These are phyloP conservation scores for Bondarzewia mesenterica DNA, from an alignment of 1,284 basidiomycete genomes.

Conservation along the genomic window DNA sequence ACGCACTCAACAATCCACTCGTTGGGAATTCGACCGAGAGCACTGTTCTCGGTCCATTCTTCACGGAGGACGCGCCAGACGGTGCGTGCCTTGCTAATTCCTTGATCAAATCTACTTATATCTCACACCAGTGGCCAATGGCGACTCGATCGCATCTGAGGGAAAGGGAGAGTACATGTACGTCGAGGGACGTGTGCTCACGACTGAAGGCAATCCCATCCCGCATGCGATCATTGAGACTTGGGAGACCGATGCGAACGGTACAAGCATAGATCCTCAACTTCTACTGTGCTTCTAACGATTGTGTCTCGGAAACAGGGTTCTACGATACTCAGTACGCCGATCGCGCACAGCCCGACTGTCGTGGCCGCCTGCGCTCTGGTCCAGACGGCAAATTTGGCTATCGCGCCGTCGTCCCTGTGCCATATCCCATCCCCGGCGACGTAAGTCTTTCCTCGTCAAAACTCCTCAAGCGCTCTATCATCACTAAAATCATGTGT, in stretches of 20 bases:
- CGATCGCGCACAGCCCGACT: constrained; percentile 58
- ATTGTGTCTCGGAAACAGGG: constrained; percentile 21
- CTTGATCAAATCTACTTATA: neutral
- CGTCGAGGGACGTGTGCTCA: constrained; percentile 63
- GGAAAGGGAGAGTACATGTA: constrained; percentile 80
- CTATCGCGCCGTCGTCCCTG: constrained; percentile 73
- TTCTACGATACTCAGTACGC: constrained; percentile 61
- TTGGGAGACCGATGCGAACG: constrained; percentile 79
- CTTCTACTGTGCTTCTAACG: neutral
- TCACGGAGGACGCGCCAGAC: constrained; percentile 72
- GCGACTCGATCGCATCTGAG: constrained; percentile 38
- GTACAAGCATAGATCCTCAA: constrained; percentile 30
- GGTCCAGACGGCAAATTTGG: constrained; percentile 60
- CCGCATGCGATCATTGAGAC: constrained; percentile 66
- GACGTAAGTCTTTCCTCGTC: constrained; percentile 38
- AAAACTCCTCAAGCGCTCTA: too few species aligned
- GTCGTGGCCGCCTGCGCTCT: constrained; percentile 62
- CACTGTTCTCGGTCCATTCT: constrained; percentile 81
- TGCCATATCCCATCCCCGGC: constrained; percentile 73
- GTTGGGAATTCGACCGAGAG: constrained; percentile 60
- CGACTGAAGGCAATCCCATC: constrained; percentile 63
- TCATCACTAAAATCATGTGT: neutral
- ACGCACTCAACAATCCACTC: constrained; percentile 69
- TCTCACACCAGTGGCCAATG: constrained; percentile 30
- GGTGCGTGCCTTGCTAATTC: constrained; percentile 30